Evolutionary conservation across 2,329 filamentous ascomycete genomes (phyloP), one percentile per base, ranked within the genome.

Genomic region (Conoideocrella luteorostrata): DNA sequence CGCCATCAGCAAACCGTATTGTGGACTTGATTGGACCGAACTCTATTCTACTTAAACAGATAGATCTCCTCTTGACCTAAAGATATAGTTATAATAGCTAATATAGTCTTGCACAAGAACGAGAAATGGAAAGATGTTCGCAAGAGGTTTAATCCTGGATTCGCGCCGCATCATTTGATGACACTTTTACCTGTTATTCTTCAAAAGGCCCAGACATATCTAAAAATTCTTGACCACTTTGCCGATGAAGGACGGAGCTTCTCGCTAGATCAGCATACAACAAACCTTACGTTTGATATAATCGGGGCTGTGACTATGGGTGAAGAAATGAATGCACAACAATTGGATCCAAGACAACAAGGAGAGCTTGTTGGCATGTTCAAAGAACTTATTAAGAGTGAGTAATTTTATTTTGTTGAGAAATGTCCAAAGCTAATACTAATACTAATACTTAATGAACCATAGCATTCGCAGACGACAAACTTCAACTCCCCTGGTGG

Each of bases 231-330:
- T 5, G 61, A 66, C 38, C 30, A 41, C 15, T 53, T 56, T 20
- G 56, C 56, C 12, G 22, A 26, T 11, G 56, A 52, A 1, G 56
- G 52, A 22, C 51, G 60, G 9, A 50, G 49, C 1, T 59, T 66
- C 29, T 47, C 46, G 2, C 46, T 66, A 5, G 57, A 57, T 30
- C 47, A 55, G 21, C 49, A 58, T 9, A 55, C 54, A 11, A 53
- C 55, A 1, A 57, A 58, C 32, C 52, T 68, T 4, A 64, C 65
- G 2, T 68, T 68, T 39, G 66, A 70, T 42, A 61, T 67, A 13
- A 66, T 67, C 28, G 63, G 61, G 23, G 43, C 33, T 50, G 61
- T 64, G 10, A 56, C 60, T 3, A 60, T 66, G 57, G 60, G 60
- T 21, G 51, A 54, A 7, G 54, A 66, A 41, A 56, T 67, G 12